Evolutionary conservation across 768 basidiomycete species (phyloP).

Genomic region (Cubamyces lactineus): DNA sequence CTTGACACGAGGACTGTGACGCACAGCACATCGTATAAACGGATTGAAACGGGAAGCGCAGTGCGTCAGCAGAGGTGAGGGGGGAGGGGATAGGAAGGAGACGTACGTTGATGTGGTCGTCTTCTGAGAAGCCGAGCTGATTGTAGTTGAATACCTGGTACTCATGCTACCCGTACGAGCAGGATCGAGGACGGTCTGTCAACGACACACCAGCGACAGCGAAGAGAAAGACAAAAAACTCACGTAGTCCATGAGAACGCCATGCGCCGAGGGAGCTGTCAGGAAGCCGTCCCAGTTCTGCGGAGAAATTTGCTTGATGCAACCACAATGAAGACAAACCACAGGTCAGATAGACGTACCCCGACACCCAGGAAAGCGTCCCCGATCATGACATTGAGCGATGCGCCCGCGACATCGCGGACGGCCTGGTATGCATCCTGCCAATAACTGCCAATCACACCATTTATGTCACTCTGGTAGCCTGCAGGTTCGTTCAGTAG

Average conservation of each 20-base stretch:
- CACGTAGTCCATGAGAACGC: conserved; percentile 70
- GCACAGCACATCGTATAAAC: not conserved
- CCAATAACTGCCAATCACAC: conserved; percentile 58
- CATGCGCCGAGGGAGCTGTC: conserved; percentile 52
- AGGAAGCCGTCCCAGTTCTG: conserved; percentile 66
- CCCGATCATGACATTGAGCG: conserved; percentile 68
- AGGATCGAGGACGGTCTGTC: not conserved
- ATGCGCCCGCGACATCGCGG: conserved; percentile 48
- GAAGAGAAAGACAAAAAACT: conserved; percentile 19
- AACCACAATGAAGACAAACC: not conserved
- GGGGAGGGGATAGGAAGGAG: not conserved
- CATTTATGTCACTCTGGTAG: conserved; percentile 48
- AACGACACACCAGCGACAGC: no score
- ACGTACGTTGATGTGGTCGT: conserved; percentile 58
- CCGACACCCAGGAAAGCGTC: conserved; percentile 69
- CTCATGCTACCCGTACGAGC: conserved; percentile 50
- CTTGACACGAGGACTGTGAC: conserved; percentile 57
- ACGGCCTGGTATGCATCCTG: conserved; percentile 62
- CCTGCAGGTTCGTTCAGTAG: conserved; percentile 73
- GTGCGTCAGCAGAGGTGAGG: not conserved
- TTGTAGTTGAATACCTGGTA: conserved; percentile 72
- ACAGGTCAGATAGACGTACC: conserved; percentile 35
- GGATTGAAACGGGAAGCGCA: not conserved
- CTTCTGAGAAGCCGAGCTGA: conserved; percentile 55
- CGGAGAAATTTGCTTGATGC: conserved; percentile 3